Conservation (phyloP, 371 early-diverging fungal genomes). For the Rhizopus sp. region DNA sequence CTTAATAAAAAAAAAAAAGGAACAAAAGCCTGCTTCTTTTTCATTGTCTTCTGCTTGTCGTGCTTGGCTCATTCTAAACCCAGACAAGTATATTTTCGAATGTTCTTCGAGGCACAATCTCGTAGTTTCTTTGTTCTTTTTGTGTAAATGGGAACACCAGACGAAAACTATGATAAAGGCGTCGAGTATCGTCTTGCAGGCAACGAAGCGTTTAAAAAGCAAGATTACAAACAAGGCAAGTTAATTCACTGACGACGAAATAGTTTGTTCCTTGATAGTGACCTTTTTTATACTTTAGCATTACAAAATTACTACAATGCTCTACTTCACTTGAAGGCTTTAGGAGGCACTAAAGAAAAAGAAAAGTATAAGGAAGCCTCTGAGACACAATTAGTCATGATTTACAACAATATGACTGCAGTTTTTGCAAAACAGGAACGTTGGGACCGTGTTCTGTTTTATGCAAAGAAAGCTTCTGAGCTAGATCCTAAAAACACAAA, state of each 20-base stretch:
- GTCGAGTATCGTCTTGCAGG: conserved; percentile 39
- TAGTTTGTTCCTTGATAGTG: neutral
- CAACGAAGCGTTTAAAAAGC: conserved; percentile 38
- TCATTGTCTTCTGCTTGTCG: too few species aligned
- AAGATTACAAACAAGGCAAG: conserved; percentile 34
- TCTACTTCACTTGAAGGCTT: conserved; percentile 38
- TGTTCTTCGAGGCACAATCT: too few species aligned
- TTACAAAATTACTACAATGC: conserved; percentile 40
- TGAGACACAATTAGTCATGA: conserved; percentile 38
- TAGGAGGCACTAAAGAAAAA: conserved; percentile 32
- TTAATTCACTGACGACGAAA: neutral
- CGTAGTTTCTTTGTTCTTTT: conserved; percentile 2
- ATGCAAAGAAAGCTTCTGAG: conserved; percentile 35
- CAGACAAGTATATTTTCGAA: too few species aligned
- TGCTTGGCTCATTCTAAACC: too few species aligned
- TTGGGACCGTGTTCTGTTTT: conserved; percentile 42
- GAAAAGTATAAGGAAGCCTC: conserved; percentile 23
- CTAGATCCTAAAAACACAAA: conserved; percentile 37
- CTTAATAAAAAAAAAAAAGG: too few species aligned
- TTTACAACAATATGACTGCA: conserved; percentile 51
- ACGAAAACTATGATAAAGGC: conserved; percentile 41
- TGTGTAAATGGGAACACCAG: conserved; percentile 18
- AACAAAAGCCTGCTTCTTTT: too few species aligned
- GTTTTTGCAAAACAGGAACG: conserved; percentile 43
- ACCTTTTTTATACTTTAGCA: conserved; percentile 16